Conservation (phyloP, 768 basidiomycete genomes). For the Cyclocybe aegerita region DNA sequence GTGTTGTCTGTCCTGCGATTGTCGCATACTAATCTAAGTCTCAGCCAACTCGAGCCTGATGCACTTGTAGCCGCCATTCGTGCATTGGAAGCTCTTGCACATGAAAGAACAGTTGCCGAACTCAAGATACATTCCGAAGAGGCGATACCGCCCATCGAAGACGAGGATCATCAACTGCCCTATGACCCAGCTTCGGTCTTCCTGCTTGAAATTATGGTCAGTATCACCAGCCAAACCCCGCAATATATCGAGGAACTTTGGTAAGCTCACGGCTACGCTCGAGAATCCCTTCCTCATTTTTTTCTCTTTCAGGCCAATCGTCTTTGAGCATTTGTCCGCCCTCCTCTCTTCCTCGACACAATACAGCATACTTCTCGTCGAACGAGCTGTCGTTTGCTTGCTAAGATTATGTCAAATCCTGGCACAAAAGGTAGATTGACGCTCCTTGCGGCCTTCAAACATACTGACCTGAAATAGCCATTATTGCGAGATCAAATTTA, state of each 20-base stretch:
- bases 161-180: constrained; percentile 58
- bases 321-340: constrained; percentile 90
- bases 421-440: constrained; percentile 63
- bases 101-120: constrained; percentile 82
- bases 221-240: constrained; percentile 75
- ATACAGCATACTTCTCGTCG: constrained; percentile 90
- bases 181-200: constrained; percentile 97
- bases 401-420: constrained; percentile 82
- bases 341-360: constrained; percentile 73
- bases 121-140: constrained; percentile 73
- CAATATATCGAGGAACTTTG: constrained; percentile 87
- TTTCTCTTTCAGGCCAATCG: constrained; percentile 70
- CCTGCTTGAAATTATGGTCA: constrained; percentile 92
- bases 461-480: constrained; percentile 44
- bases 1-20: constrained; percentile 24
- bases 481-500: constrained; percentile 91
- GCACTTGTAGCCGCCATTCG: constrained; percentile 82
- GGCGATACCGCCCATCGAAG: constrained; percentile 36
- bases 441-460: not conserved
- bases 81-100: constrained; percentile 86
- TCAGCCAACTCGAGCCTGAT: constrained; percentile 75
- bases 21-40: constrained; percentile 1
- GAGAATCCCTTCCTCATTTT: not conserved
- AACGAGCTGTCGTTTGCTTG: constrained; percentile 89
- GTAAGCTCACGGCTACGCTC: constrained; percentile 38